These are phyloP conservation scores for Myochromella boudieri DNA, from an alignment of 768 basidiomycete species.

Conservation along the genomic window DNA sequence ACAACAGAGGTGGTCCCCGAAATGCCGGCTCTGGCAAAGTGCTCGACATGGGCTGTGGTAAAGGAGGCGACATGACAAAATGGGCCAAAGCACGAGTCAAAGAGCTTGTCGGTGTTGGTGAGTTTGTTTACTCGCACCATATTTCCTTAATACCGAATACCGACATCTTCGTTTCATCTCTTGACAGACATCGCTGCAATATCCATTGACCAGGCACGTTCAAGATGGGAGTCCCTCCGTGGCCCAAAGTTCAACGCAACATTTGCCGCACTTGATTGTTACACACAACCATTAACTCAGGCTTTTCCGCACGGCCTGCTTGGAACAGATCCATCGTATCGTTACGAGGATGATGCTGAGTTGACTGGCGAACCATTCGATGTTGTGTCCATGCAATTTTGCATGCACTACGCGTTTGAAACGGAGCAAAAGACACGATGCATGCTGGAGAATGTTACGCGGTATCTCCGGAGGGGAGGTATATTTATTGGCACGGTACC, in stretches of 20 bases:
- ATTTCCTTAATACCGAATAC: constrained; percentile 5
- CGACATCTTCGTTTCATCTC: background rate
- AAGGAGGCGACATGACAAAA: constrained; percentile 95
- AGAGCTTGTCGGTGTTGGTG: constrained; percentile 84
- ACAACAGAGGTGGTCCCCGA: constrained; percentile 24
- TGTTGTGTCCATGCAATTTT: constrained; percentile 98
- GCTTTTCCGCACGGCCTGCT: constrained; percentile 66
- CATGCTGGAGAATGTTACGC: constrained; percentile 90
- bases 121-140: constrained; percentile 12
- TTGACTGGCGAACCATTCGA: constrained; percentile 65
- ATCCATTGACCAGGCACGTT: constrained; percentile 86
- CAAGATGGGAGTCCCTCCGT: constrained; percentile 59
- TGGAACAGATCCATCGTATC: constrained; percentile 24
- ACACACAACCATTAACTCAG: constrained; percentile 65
- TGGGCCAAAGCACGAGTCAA: constrained; percentile 86
- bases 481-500: constrained; percentile 98
- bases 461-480: constrained; percentile 80
- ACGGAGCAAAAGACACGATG: constrained; percentile 80
- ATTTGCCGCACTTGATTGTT: constrained; percentile 91
- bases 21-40: constrained; percentile 63
- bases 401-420: constrained; percentile 99
- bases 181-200: constrained; percentile 81
- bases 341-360: constrained; percentile 8
- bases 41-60: constrained; percentile 97
- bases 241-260: constrained; percentile 66